Conservation (phyloP, 2,329 filamentous ascomycete species). For the Pseudocercospora cruenta region DNA sequence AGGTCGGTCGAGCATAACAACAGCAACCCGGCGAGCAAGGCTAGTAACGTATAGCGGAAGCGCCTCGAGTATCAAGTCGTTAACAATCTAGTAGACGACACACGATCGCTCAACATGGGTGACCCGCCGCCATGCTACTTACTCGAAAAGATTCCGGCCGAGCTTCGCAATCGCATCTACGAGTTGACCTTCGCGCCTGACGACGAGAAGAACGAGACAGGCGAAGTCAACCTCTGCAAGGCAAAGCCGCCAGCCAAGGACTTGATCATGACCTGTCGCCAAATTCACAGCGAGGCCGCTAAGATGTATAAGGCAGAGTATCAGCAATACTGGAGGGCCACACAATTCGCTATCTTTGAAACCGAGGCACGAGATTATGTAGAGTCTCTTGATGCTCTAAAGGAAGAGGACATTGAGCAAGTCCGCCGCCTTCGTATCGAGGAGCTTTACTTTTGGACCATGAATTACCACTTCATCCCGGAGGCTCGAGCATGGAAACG, state of each 20-base stretch:
- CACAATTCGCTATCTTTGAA: neutral
- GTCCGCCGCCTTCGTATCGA: neutral
- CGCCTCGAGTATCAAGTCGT: neutral
- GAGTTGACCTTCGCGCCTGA: neutral
- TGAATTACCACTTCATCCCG: neutral
- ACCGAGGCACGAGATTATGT: neutral
- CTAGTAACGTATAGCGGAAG: too few species aligned
- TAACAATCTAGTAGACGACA: neutral
- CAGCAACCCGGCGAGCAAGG: too few species aligned
- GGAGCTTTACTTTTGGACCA: too few species aligned
- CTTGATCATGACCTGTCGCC: neutral
- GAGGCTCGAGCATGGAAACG: neutral
- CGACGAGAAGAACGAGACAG: neutral
- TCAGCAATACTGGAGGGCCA: neutral
- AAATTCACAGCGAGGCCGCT: neutral
- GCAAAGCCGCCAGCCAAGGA: neutral
- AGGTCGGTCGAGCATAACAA: too few species aligned
- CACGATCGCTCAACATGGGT: neutral
- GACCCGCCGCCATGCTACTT: neutral
- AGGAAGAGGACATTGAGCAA: neutral
- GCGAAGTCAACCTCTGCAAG: neutral
- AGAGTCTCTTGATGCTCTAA: neutral
- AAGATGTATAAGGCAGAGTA: neutral
- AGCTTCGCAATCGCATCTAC: neutral
- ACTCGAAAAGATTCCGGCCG: neutral